Evolutionary conservation across 345 rosid species (phyloP), one percentile per base, ranked within the genome.

Genomic region (Salix exigua): DNA sequence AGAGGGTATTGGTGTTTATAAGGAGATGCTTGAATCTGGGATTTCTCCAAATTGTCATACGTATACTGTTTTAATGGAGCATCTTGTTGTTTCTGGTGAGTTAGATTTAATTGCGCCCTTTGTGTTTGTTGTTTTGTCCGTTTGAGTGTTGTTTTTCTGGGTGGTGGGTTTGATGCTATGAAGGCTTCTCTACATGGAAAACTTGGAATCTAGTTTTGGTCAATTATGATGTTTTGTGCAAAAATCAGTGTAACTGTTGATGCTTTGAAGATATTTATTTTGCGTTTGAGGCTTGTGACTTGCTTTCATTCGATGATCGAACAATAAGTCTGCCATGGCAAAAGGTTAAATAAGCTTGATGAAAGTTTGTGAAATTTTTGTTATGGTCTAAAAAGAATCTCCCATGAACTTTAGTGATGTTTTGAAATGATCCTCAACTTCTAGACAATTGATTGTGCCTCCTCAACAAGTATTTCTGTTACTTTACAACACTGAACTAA

Each of bases 31-130:
- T 72, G 81, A 86, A 21, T 77, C 73, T 23, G 88, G 92, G 28
- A 79, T 87, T 73, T 73, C 88, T 73, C 97, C 97, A 0, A 92
- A 85, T 90, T 92, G 97, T 66, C 75, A 86, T 21, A 94, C 97
- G 1, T 92, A 94, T 77, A 94, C 98, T 12, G 91, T 94, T 4
- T 61, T 94, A 67, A 92, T 94, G 94, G 93, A 90, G 81, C 84
- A 84, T 78, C 94, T 91, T 60, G 76, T 91, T 4, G 85, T 72
- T n/a, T 76, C 84, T 61, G 93, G 98, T 92, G 25, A 81, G 86
- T 73, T 66, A 11, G 16, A 17, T 73, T 46, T 30, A 58, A 63
- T 73, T 83, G 87, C 82, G 48, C 69, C 51, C 55, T 23, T 10
- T 3, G 1, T 85, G 90, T 87, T 89, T 77, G 89, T 85, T 81